phyloP scores from a whole-genome alignment of 2,329 filamentous ascomycete genomes.

The Fusarium illudens region DNA sequence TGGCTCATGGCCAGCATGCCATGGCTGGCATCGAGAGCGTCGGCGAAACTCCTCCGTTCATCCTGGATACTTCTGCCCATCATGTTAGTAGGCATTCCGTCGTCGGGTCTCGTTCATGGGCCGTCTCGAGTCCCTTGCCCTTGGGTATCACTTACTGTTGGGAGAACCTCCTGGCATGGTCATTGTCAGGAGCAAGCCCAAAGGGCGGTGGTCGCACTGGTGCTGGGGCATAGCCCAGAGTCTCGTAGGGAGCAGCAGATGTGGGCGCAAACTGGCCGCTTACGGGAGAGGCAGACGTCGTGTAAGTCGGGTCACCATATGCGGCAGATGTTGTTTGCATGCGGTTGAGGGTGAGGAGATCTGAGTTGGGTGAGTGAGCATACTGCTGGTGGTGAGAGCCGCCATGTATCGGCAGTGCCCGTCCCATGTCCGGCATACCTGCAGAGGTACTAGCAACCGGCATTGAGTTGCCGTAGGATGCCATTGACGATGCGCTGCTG shows the following conservation, averaged over 20 bases:
- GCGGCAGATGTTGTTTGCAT: constrained; percentile 68
- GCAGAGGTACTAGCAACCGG: constrained; percentile 78
- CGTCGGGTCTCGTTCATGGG: not conserved
- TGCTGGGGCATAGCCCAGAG: constrained; percentile 76
- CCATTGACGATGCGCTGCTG: constrained; percentile 67
- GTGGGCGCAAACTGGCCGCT: constrained; percentile 69
- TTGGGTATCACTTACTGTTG: constrained; percentile 77
- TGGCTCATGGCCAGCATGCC: constrained; percentile 97
- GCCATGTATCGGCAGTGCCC: not conserved
- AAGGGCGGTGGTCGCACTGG: constrained; percentile 66
- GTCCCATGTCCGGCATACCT: constrained; percentile 56
- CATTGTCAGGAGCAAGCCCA: constrained; percentile 64
- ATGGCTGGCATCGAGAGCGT: constrained; percentile 90
- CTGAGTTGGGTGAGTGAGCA: constrained; percentile 75
- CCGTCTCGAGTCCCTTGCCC: not conserved
- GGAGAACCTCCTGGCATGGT: constrained; percentile 74
- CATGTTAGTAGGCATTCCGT: constrained; percentile 14
- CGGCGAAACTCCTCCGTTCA: constrained; percentile 77
- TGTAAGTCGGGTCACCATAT: constrained; percentile 75
- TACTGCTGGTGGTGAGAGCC: constrained; percentile 42
- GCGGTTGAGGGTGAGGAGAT: constrained; percentile 76
- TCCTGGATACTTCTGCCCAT: constrained; percentile 44
- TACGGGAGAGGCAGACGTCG: constrained; percentile 73
- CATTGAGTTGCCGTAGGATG: constrained; percentile 75
- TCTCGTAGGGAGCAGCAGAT: constrained; percentile 76